These are phyloP conservation scores for Blastocystis sp. DNA, from an alignment of 352 stramenopile species.

Conservation along the genomic window DNA sequence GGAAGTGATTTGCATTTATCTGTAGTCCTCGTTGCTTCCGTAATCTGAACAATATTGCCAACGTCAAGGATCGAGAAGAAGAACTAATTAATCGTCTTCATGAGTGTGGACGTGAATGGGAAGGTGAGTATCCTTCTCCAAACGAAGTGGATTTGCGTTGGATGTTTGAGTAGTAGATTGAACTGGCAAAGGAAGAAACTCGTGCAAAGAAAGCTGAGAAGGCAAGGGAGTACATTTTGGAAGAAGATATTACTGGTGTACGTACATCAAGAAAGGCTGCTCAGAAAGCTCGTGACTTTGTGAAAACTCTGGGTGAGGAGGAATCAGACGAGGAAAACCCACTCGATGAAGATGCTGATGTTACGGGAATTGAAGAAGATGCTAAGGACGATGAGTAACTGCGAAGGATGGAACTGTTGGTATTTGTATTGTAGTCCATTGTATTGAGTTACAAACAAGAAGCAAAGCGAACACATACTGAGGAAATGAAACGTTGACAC, in stretches of 20 bases:
- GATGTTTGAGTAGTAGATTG: background rate
- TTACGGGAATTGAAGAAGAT: conserved; percentile 3
- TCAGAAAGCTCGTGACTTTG: conserved; percentile 50
- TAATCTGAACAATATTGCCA: conserved; percentile 17
- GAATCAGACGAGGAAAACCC: conserved; percentile 18
- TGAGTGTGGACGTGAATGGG: conserved; percentile 2
- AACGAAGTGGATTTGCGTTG: background rate
- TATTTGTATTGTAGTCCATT: background rate
- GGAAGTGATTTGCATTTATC: background rate
- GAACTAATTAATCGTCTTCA: conserved; percentile 60
- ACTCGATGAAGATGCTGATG: background rate
- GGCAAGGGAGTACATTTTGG: conserved; percentile 44
- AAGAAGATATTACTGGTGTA: background rate
- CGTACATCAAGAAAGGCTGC: conserved; percentile 29
- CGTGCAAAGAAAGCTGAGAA: conserved; percentile 46
- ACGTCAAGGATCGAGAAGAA: conserved; percentile 25
- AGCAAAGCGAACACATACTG: background rate
- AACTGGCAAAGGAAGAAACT: conserved; percentile 29
- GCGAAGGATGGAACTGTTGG: background rate
- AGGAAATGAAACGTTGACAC: background rate
- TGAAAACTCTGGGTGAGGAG: conserved; percentile 38
- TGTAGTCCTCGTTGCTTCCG: conserved; percentile 56
- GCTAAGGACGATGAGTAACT: conserved; percentile 41
- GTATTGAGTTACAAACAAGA: background rate
- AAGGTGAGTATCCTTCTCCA: conserved; percentile 35